Evolutionary conservation across 1,284 basidiomycete genomes (phyloP).

Genomic region (Ceratobasidium sp.): DNA sequence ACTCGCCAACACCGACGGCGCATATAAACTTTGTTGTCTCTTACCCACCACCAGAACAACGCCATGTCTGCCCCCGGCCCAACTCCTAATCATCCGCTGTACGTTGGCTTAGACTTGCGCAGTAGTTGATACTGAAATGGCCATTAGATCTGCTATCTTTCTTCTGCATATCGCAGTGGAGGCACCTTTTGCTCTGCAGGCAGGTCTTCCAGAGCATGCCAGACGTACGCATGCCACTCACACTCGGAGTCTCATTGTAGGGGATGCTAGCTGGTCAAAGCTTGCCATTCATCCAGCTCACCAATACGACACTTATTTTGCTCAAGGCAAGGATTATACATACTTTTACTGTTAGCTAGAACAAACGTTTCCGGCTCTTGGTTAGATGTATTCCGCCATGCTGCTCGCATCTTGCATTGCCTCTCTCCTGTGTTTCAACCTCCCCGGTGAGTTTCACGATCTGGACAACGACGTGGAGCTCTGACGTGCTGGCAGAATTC

Average conservation of each 20-base stretch:
- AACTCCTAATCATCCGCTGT: conserved; percentile 37
- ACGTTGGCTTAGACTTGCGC: background rate
- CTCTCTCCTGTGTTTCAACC: conserved; percentile 69
- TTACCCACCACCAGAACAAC: conserved; percentile 15
- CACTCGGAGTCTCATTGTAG: background rate
- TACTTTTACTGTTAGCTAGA: background rate
- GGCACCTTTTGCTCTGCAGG: conserved; percentile 64
- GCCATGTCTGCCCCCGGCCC: conserved; percentile 31
- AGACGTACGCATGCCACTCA: background rate
- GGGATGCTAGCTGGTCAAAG: conserved; percentile 64
- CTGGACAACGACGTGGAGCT: conserved; percentile 42
- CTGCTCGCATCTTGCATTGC: conserved; percentile 69
- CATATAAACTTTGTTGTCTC: conserved; percentile 41
- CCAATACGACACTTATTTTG: conserved; percentile 80
- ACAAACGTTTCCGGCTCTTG: conserved; percentile 6
- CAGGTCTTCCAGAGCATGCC: background rate
- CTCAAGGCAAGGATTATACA: conserved; percentile 67
- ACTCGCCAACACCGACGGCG: conserved; percentile 25
- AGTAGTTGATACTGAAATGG: background rate
- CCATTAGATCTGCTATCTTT: conserved; percentile 71
- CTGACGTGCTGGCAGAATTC: conserved; percentile 66
- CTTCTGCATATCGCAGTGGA: conserved; percentile 83
- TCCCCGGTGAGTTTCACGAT: conserved; percentile 60
- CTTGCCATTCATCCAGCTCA: conserved; percentile 80
- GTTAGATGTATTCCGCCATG: conserved; percentile 73